Percentiles rank a stretch among this genome's conserved stretches.
phyloP scores from a whole-genome alignment of 2,329 filamentous ascomycete species.

The Aspergillus persii region DNA sequence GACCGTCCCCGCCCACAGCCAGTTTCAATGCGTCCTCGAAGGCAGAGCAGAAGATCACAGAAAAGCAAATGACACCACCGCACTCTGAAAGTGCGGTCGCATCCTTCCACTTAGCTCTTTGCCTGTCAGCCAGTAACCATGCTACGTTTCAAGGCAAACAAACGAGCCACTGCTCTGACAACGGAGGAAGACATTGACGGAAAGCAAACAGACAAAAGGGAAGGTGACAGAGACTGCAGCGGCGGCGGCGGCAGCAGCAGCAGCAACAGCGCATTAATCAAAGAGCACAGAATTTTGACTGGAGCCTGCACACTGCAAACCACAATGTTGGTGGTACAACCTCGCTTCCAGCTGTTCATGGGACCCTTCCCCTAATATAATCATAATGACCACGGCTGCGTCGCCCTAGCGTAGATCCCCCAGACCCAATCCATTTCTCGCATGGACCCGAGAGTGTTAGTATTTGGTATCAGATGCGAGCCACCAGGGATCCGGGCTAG shows the following conservation, averaged over 20 bases:
- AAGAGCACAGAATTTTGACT: not conserved
- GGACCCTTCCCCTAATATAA: not conserved
- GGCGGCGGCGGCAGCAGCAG: not conserved
- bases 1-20: not conserved
- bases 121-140: not conserved
- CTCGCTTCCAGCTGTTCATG: not conserved
- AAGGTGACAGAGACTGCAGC: not conserved
- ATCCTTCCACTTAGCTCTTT: not conserved
- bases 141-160: not conserved
- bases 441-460: not conserved
- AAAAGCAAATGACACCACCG: not conserved
- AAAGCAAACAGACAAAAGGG: not conserved
- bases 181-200: conserved; percentile 1
- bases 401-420: not conserved
- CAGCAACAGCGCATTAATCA: not conserved
- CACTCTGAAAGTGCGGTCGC: not conserved
- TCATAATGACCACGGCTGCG: not conserved
- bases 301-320: not conserved
- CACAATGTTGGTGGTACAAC: not conserved
- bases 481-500: not conserved
- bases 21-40: not conserved
- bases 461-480: not conserved
- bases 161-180: conserved; percentile 1
- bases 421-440: not conserved
- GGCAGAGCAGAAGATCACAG: not conserved